A percentile compares a stretch with the other conserved stretches of the same genome.
These are phyloP conservation scores for Erysimum cheiranthoides DNA, from an alignment of 345 rosid genomes.

Conservation along the genomic window DNA sequence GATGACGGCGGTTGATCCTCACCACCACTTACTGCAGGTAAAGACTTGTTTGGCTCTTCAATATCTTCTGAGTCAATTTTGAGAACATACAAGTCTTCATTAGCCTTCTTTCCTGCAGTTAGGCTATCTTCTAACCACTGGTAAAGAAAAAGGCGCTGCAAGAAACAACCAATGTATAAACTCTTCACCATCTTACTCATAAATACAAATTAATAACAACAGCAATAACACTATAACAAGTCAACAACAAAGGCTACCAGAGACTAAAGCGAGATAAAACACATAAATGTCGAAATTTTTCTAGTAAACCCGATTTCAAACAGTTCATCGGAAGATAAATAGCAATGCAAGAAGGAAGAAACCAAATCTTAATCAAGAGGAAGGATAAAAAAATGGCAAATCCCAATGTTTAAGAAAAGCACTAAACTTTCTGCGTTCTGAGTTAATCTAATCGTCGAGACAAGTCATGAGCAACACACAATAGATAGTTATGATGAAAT, in stretches of 20 bases:
- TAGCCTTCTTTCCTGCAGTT: conserved; percentile 67
- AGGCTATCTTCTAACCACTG: conserved; percentile 91
- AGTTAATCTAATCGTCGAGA: background rate
- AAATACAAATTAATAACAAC: background rate
- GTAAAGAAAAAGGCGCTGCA: conserved; percentile 67
- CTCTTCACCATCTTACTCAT: background rate
- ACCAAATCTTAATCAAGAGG: background rate
- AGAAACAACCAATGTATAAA: conserved; percentile 26
- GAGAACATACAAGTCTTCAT: conserved; percentile 65
- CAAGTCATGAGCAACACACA: background rate
- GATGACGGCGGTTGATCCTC: conserved; percentile 48
- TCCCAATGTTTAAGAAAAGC: background rate
- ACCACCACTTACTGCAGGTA: conserved; percentile 39
- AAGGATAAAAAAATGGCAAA: background rate
- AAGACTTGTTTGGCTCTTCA: conserved; percentile 43
- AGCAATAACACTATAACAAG: background rate
- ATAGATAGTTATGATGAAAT: background rate
- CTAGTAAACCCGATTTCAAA: background rate
- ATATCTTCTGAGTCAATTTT: conserved; percentile 49
- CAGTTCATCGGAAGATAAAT: background rate
- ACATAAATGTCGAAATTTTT: background rate
- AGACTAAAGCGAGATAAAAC: background rate
- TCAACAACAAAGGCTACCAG: background rate
- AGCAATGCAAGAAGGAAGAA: background rate
- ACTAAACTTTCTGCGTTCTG: background rate